Conservation (phyloP, 306 rosid species). For the Gillenia trifoliata region DNA sequence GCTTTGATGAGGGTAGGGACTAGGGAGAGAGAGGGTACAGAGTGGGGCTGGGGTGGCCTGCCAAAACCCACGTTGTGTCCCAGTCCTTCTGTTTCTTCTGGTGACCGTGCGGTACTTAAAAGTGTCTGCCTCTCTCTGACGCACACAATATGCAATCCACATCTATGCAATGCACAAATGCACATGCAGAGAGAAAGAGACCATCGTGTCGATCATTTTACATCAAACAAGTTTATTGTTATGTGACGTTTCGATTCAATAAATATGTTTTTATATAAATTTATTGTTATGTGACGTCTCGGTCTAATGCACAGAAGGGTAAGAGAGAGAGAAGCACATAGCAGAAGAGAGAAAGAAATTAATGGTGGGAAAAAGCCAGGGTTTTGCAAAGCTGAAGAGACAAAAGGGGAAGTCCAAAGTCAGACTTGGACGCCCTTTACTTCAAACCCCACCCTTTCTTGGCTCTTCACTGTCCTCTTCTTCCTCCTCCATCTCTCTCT, state of each 20-base stretch:
- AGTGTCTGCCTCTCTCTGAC: slow-evolving; percentile 19
- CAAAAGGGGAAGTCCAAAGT: slow-evolving; percentile 43
- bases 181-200: too few relatives aligned
- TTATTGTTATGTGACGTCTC: too few relatives aligned
- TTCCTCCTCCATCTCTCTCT: slow-evolving; percentile 1
- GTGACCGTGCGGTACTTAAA: slow-evolving; percentile 28
- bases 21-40: not conserved
- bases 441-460: slow-evolving; percentile 18
- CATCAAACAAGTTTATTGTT: too few relatives aligned
- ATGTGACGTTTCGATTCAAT: too few relatives aligned
- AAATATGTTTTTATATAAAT: too few relatives aligned
- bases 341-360: not conserved
- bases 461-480: not conserved
- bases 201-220: too few relatives aligned
- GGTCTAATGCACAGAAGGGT: too few relatives aligned
- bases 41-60: not conserved
- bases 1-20: not conserved
- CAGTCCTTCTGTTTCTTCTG: slow-evolving; percentile 33
- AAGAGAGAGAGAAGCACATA: not conserved
- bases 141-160: too few relatives aligned
- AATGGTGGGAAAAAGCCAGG: not conserved
- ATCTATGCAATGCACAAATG: not conserved
- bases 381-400: slow-evolving; percentile 29
- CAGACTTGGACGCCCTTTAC: slow-evolving; percentile 13
- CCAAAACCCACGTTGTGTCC: slow-evolving; percentile 31